These are phyloP conservation scores for Syzygium malaccense DNA, from an alignment of 441 rosid genomes.

Conservation along the genomic window DNA sequence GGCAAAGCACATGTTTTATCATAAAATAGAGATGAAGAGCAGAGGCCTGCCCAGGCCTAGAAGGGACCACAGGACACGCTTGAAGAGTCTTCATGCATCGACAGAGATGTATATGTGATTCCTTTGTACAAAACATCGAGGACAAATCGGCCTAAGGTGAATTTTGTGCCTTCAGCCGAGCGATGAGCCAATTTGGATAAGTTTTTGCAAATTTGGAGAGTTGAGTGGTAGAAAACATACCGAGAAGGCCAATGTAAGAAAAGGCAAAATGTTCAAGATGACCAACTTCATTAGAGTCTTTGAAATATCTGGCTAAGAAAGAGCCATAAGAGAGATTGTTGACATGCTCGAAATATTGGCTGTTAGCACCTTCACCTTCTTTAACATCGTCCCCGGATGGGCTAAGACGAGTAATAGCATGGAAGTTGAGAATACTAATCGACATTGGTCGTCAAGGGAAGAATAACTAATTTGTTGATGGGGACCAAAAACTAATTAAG, in stretches of 20 bases:
- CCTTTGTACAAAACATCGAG: not conserved
- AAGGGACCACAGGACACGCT: not conserved
- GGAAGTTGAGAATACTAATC: not conserved
- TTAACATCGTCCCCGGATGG: not conserved
- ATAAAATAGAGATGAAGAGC: not conserved
- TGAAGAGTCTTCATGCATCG: not conserved
- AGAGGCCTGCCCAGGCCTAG: not conserved
- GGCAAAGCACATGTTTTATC: not conserved
- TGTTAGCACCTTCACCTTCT: not conserved
- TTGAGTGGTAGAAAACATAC: not conserved
- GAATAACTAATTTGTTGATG: not conserved
- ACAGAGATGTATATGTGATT: not conserved
- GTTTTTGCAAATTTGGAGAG: not conserved
- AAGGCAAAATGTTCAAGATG: not conserved
- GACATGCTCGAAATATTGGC: not conserved
- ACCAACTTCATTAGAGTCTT: not conserved
- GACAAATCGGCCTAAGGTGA: not conserved
- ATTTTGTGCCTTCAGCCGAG: not conserved
- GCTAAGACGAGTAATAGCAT: not conserved
- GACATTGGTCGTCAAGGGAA: not conserved
- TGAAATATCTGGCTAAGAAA: not conserved
- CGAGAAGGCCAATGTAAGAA: not conserved
- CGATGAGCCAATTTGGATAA: not conserved
- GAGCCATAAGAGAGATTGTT: not conserved
- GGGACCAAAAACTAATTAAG: not conserved